Conservation (phyloP, 2,329 filamentous ascomycete genomes). For the Grosmannia serpens region DNA sequence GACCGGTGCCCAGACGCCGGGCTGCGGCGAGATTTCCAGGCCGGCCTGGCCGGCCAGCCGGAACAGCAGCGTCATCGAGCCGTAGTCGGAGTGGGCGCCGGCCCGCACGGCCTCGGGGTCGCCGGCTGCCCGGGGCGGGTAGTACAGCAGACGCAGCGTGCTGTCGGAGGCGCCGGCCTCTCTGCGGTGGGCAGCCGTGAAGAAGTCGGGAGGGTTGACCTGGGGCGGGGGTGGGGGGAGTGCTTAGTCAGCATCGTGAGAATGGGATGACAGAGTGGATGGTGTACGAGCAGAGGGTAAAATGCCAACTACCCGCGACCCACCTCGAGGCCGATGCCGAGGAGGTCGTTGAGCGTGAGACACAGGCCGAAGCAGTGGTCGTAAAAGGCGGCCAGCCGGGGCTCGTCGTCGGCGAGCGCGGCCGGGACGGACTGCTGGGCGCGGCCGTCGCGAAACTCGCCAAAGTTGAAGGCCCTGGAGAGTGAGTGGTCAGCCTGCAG, state of each 20-base stretch:
- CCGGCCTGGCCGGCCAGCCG: conserved; percentile 76
- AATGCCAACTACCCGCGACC: conserved; percentile 3
- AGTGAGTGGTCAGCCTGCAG: not conserved
- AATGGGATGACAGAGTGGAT: not conserved
- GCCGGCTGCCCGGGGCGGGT: conserved; percentile 41
- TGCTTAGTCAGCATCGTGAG: not conserved
- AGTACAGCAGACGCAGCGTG: conserved; percentile 62
- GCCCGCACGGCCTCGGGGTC: conserved; percentile 61
- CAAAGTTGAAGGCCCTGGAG: conserved; percentile 79
- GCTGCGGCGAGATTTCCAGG: conserved; percentile 61
- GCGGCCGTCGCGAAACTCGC: conserved; percentile 57
- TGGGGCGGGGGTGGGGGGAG: conserved; percentile 9
- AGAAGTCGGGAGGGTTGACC: conserved; percentile 40
- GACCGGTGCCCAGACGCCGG: conserved; percentile 46
- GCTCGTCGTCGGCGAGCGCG: conserved; percentile 46
- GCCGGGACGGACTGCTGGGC: conserved; percentile 67
- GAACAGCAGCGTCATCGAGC: conserved; percentile 65
- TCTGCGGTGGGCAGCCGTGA: conserved; percentile 38
- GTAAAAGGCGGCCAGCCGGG: conserved; percentile 55
- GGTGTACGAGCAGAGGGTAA: not conserved
- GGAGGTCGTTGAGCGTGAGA: conserved; percentile 59
- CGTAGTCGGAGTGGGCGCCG: conserved; percentile 87
- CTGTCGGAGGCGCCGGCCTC: conserved; percentile 36
- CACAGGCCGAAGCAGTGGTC: conserved; percentile 62
- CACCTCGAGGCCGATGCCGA: conserved; percentile 66